Conservation (phyloP, 306 rosid genomes). For the Abrus pulchellus region DNA sequence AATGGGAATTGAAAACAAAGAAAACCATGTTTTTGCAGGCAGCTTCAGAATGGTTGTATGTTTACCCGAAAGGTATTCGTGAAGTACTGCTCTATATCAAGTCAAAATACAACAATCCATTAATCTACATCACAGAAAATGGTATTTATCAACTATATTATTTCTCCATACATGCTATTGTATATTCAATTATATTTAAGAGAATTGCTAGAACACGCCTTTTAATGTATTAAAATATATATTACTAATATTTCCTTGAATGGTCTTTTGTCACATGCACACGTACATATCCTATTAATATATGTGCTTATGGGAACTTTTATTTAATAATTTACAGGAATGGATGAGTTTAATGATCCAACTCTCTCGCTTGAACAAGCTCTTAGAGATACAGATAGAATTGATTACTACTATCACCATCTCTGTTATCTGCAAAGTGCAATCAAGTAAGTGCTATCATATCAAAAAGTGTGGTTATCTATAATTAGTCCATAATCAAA, state of each 20-base stretch:
- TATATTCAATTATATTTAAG: background rate
- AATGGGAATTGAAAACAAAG: background rate
- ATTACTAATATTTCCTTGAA: background rate
- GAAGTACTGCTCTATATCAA: conserved; percentile 53
- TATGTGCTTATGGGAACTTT: background rate
- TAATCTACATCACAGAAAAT: conserved; percentile 49
- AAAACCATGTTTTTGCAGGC: conserved; percentile 46
- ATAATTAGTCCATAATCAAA: background rate
- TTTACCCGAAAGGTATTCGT: conserved; percentile 62
- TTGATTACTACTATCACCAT: conserved; percentile 58
- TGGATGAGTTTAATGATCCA: conserved; percentile 60
- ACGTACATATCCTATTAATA: background rate
- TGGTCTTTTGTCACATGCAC: too few relatives aligned
- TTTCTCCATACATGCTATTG: too few relatives aligned
- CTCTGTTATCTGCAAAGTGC: conserved; percentile 64
- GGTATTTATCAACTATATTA: conserved; percentile 10
- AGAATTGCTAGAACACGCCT: background rate
- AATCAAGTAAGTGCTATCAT: conserved; percentile 52
- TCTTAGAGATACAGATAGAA: conserved; percentile 55
- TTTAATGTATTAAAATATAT: background rate
- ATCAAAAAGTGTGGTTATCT: too few relatives aligned
- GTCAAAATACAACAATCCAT: conserved; percentile 44
- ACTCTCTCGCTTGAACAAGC: conserved; percentile 55
- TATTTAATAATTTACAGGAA: conserved; percentile 40
- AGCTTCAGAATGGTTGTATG: conserved; percentile 54